A percentile compares a stretch with the other conserved stretches of the same genome.
Conservation (phyloP, 352 stramenopile genomes). For the Pythium oligandrum region DNA sequence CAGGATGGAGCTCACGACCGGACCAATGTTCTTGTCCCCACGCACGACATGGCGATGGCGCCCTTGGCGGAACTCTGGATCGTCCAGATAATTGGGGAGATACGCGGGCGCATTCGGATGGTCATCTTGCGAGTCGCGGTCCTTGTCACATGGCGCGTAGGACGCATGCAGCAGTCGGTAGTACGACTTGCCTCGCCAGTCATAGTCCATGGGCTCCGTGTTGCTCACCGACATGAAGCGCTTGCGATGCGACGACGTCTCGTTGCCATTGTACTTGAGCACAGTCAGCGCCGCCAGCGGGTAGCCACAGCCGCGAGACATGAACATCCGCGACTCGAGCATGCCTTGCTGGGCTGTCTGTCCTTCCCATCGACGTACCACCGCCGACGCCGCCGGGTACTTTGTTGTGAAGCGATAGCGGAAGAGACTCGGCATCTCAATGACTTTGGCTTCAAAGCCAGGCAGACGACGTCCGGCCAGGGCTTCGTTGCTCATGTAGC, state of each 20-base stretch:
- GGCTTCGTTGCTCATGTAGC: constrained; percentile 22
- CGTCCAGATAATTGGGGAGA: constrained; percentile 77
- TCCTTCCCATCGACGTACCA: constrained; percentile 75
- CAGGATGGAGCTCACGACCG: constrained; percentile 92
- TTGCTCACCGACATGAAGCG: constrained; percentile 51
- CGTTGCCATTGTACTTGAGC: constrained; percentile 84
- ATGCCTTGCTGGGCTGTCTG: constrained; percentile 61
- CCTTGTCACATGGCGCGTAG: constrained; percentile 62
- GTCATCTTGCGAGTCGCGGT: constrained; percentile 72
- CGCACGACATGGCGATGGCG: constrained; percentile 78
- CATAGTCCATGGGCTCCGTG: constrained; percentile 58
- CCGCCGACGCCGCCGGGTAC: constrained; percentile 64
- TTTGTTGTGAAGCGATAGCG: constrained; percentile 78
- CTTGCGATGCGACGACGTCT: constrained; percentile 45
- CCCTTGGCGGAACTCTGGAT: constrained; percentile 78
- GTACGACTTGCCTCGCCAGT: constrained; percentile 86
- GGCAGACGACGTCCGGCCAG: constrained; percentile 63
- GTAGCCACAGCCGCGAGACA: constrained; percentile 82
- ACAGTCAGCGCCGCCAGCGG: constrained; percentile 75
- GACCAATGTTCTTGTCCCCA: constrained; percentile 86
- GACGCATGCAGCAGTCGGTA: constrained; percentile 78
- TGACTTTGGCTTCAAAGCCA: constrained; percentile 59
- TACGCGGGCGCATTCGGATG: constrained; percentile 52
- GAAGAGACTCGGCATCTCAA: constrained; percentile 58
- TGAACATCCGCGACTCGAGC: constrained; percentile 67